Conservation (phyloP, 192 early-diverging fungal genomes). For the Allomyces javanicus region DNA sequence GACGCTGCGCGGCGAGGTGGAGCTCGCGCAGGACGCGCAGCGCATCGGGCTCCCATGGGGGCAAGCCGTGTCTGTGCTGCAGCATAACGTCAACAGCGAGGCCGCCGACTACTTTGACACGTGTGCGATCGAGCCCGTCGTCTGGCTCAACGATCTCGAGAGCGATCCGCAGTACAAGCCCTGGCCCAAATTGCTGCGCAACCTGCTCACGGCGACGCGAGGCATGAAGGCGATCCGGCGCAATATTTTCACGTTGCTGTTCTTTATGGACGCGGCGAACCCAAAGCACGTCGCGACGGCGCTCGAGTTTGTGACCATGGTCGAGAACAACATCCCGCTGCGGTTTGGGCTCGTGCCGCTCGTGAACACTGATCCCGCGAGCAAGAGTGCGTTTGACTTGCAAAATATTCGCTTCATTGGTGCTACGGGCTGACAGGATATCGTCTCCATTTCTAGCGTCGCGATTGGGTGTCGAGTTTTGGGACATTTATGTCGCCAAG, state of each 20-base stretch:
- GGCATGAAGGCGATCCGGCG: constrained; percentile 54
- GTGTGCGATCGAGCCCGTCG: constrained; percentile 22
- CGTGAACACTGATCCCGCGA: constrained; percentile 9
- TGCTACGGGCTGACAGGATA: too few species aligned
- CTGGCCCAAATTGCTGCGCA: constrained; percentile 37
- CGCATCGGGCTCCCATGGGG: not conserved
- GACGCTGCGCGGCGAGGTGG: not conserved
- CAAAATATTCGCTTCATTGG: not conserved
- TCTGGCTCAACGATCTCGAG: constrained; percentile 89
- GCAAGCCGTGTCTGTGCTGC: constrained; percentile 4
- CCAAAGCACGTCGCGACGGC: constrained; percentile 28
- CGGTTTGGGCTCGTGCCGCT: constrained; percentile 71
- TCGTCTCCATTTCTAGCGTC: too few species aligned
- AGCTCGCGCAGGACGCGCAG: not conserved
- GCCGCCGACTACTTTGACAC: constrained; percentile 63
- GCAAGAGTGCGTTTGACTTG: constrained; percentile 10
- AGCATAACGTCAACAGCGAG: constrained; percentile 12
- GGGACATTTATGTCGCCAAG: too few species aligned
- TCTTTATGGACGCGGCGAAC: constrained; percentile 50
- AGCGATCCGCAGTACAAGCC: constrained; percentile 50
- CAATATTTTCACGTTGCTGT: constrained; percentile 58
- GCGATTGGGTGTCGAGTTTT: too few species aligned
- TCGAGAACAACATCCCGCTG: constrained; percentile 53
- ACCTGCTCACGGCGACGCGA: constrained; percentile 39
- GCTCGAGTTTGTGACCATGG: constrained; percentile 36